phyloP scores from a whole-genome alignment of 1,284 basidiomycete genomes.

The Ustilago trichophora region DNA sequence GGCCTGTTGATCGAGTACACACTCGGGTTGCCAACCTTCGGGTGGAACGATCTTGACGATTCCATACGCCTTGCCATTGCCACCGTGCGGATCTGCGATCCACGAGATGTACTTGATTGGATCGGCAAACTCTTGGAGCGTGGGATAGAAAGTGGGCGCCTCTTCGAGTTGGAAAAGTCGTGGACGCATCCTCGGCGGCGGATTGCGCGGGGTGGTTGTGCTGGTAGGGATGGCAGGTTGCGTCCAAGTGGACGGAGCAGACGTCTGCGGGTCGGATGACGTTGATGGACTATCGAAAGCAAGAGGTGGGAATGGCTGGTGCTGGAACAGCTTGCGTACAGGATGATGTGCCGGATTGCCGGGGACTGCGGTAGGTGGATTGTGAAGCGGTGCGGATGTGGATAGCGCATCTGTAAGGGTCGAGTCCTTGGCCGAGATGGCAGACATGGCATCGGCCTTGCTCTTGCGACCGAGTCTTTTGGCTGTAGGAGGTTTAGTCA shows the following conservation, averaged over 20 bases:
- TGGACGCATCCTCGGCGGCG: conserved; percentile 45
- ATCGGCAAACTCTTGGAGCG: conserved; percentile 87
- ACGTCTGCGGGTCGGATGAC: too few species aligned
- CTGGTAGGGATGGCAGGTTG: conserved; percentile 52
- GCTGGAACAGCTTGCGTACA: conserved; percentile 37
- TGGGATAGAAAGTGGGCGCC: conserved; percentile 89
- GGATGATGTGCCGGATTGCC: conserved; percentile 44
- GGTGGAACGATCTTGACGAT: conserved; percentile 98
- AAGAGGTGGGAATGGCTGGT: conserved; percentile 32
- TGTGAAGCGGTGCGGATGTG: not conserved
- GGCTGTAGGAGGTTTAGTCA: conserved; percentile 21
- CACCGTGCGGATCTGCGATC: conserved; percentile 74
- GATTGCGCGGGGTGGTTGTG: conserved; percentile 49
- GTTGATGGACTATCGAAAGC: too few species aligned
- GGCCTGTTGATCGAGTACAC: conserved; percentile 89
- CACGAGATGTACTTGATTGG: conserved; percentile 92
- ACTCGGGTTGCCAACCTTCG: conserved; percentile 92
- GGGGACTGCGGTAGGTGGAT: conserved; percentile 3
- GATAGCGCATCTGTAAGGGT: conserved; percentile 1
- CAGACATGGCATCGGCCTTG: conserved; percentile 48
- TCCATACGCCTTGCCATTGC: conserved; percentile 77
- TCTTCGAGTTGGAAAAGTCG: conserved; percentile 82
- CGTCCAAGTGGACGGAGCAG: not conserved
- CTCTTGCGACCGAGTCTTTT: conserved; percentile 48
- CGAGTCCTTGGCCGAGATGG: conserved; percentile 22